These are phyloP conservation scores for Apophysomyces elegans DNA, from an alignment of 371 early-diverging fungal species.

Conservation along the genomic window DNA sequence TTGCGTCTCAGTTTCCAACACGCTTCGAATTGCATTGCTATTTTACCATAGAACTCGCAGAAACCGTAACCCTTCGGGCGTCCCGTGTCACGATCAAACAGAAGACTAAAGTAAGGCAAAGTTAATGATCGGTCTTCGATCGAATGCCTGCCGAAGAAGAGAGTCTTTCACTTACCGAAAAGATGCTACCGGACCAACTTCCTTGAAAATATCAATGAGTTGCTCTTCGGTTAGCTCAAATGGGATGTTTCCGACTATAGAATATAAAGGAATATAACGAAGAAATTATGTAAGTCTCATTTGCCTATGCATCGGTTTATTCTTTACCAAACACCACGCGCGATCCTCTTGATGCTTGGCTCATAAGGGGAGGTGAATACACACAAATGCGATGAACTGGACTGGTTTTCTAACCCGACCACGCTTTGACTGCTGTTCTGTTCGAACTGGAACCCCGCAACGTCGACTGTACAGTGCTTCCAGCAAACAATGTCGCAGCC, in stretches of 20 bases:
- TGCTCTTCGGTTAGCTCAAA: conserved; percentile 92
- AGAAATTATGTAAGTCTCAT: background rate
- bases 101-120: conserved; percentile 53
- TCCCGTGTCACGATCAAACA: conserved; percentile 88
- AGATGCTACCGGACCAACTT: conserved; percentile 84
- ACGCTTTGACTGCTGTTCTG: too few relatives aligned
- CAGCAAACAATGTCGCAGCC: too few relatives aligned
- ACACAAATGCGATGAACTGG: background rate
- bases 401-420: background rate
- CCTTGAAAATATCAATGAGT: conserved; percentile 85
- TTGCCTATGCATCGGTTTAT: background rate
- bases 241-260: conserved; percentile 80
- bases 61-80: conserved; percentile 92
- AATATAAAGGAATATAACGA: background rate
- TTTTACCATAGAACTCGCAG: conserved; percentile 78
- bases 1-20: background rate
- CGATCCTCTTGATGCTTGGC: conserved; percentile 51
- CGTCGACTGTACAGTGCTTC: too few relatives aligned
- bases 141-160: too few relatives aligned
- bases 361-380: background rate
- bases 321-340: conserved; percentile 64
- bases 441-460: too few relatives aligned
- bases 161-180: conserved; percentile 57
- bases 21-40: background rate
- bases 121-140: background rate